Evolutionary conservation across 2,329 filamentous ascomycete genomes (phyloP).

Genomic region (Xylaria sp.): DNA sequence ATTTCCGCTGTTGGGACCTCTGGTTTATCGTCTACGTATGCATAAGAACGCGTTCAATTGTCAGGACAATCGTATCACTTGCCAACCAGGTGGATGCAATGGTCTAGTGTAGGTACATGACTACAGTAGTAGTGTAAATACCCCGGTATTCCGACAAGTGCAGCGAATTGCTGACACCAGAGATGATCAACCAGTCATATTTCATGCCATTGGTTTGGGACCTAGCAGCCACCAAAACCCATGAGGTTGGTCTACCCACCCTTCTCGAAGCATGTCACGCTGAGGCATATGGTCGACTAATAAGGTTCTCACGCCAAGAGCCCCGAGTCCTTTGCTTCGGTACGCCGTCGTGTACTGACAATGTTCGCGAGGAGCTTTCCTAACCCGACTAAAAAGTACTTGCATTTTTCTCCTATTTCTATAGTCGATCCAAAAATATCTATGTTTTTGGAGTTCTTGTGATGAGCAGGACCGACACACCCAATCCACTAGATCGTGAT

Average conservation of each 20-base stretch:
- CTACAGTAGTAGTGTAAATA: conserved; percentile 20
- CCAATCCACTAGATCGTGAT: conserved; percentile 5
- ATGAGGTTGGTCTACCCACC: conserved; percentile 35
- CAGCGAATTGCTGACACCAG: conserved; percentile 39
- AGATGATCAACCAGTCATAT: conserved; percentile 33
- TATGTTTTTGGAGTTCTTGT: conserved; percentile 3
- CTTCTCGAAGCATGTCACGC: conserved; percentile 35
- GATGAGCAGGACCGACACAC: conserved; percentile 15
- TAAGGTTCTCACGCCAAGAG: conserved; percentile 45
- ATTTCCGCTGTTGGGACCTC: background rate
- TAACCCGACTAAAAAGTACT: conserved; percentile 8
- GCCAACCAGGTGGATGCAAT: background rate
- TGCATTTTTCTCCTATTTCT: conserved; percentile 13
- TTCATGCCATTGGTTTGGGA: conserved; percentile 35
- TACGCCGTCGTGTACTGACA: conserved; percentile 15
- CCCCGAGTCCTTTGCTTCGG: conserved; percentile 18
- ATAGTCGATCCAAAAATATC: conserved; percentile 31
- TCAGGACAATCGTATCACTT: background rate
- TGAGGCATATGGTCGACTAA: conserved; percentile 30
- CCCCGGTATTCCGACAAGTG: conserved; percentile 24
- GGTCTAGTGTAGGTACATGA: background rate
- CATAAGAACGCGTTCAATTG: background rate
- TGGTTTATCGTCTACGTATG: background rate
- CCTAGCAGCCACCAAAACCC: conserved; percentile 39
- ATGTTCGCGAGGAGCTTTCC: background rate